A percentile compares a stretch with the other conserved stretches of the same genome.
phyloP scores from a whole-genome alignment of 106 monocot genomes.

The Platanthera zijinensis region DNA sequence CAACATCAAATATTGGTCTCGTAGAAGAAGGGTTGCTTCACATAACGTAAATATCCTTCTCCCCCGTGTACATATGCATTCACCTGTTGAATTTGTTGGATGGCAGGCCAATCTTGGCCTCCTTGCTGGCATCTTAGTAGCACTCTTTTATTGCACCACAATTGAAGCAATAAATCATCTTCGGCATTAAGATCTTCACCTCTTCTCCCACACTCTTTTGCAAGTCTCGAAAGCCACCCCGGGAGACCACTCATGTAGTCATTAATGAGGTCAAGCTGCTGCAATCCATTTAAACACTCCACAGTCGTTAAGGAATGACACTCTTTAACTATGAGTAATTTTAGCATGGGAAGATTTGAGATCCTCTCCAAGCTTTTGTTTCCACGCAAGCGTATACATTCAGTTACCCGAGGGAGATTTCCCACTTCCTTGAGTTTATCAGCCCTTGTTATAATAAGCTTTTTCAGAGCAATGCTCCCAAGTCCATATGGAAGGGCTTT shows the following conservation, averaged over 20 bases:
- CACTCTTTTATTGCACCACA: slow-evolving; percentile 1
- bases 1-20: slow-evolving; percentile 8
- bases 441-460: neutral
- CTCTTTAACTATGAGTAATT: neutral
- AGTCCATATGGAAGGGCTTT: slow-evolving; percentile 17
- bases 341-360: slow-evolving; percentile 4
- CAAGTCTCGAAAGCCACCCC: slow-evolving; percentile 12
- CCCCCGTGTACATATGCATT: neutral
- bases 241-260: slow-evolving; percentile 12
- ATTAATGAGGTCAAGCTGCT: slow-evolving; percentile 1
- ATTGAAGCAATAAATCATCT: neutral
- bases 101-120: slow-evolving; percentile 24
- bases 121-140: slow-evolving; percentile 20
- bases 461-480: slow-evolving; percentile 7
- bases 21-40: slow-evolving; percentile 18
- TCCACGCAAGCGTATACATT: neutral
- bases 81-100: slow-evolving; percentile 18
- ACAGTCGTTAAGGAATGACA: slow-evolving; percentile 6
- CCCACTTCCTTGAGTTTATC: neutral
- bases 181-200: neutral
- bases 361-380: slow-evolving; percentile 2
- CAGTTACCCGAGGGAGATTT: slow-evolving; percentile 4
- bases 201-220: neutral
- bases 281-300: slow-evolving; percentile 4
- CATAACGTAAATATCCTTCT: slow-evolving; percentile 15